Base-by-base conservation (phyloP, 2,329 filamentous ascomycete genomes). In the Epichloe gansuensis region DNA sequence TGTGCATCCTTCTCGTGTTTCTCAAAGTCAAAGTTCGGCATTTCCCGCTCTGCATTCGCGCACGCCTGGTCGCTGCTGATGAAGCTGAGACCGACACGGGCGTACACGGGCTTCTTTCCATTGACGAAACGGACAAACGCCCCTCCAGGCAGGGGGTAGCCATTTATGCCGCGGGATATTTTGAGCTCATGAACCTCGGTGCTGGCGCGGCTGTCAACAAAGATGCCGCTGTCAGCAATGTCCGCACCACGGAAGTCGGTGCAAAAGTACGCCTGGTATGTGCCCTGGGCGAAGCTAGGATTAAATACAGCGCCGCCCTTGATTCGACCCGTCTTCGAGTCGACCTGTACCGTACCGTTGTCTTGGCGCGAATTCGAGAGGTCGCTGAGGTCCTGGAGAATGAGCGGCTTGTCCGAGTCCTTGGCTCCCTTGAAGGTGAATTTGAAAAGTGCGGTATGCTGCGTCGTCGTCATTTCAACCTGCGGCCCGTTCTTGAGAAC, bases 31-130 rank as follows among this genome's bases (percentile, higher is more conserved):
- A 79, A 85, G 15, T 76, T 66, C 0, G 85, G 81, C n/a, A 88
- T 82, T 58, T 89, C 85, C 0, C 61, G 67, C 63, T 87, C 81
- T 0, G 80, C 85, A 60, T 84, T 85, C 6, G 71, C 62, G 59
- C 86, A 90, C 1, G 85, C 85, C 63, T 82, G 77, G 0, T 76
- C 71, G 2, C 70, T 67, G 61, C 79, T 84, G 58, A 88, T 80
- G 64, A 87, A 85, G 56, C 84, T 88, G 7, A 86, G 68, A 0
- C 84, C 84, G 5, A 85, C 81, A 35, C 85, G 75, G 11, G 76
- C 83, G 7, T 77, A 64, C n/a, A 89, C 74, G 2, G 75, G 74
- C 2, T 70, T 68, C 42, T 73, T 64, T 0, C 61, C 64, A 0
- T 74, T 69, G 15, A 76, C 63, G 59, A 87, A 87, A 43, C 79